A percentile compares a stretch with the other conserved stretches of the same genome.
These are phyloP conservation scores for Cutaneotrichosporon cyanovorans DNA, from an alignment of 1,284 basidiomycete species.

Conservation along the genomic window DNA sequence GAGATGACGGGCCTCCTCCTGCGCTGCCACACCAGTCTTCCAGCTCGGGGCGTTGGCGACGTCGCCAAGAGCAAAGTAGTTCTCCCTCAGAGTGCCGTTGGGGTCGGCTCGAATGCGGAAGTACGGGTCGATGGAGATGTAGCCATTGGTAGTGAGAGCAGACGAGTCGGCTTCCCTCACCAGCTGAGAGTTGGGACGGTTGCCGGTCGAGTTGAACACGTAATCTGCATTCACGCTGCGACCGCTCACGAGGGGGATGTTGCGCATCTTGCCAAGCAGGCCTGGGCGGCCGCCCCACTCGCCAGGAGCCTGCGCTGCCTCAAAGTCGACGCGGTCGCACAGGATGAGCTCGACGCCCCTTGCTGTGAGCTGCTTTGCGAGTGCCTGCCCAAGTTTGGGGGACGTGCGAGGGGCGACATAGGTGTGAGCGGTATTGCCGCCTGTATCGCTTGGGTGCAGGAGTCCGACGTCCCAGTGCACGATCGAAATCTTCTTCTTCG, in stretches of 20 bases:
- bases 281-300: conserved; percentile 34
- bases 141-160: conserved; percentile 30
- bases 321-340: conserved; percentile 35
- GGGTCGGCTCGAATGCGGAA: conserved; percentile 18
- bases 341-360: conserved; percentile 43
- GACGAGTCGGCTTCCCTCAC: conserved; percentile 31
- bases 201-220: conserved; percentile 46
- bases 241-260: conserved; percentile 36
- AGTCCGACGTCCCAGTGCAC: conserved; percentile 28
- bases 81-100: conserved; percentile 19
- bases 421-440: conserved; percentile 14
- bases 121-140: conserved; percentile 39
- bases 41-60: conserved; percentile 32
- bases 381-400: conserved; percentile 30
- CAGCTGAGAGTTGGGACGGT: conserved; percentile 41
- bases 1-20: conserved; percentile 14
- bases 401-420: conserved; percentile 25
- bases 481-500: conserved; percentile 19
- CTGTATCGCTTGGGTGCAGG: conserved; percentile 22
- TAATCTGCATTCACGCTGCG: conserved; percentile 43
- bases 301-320: conserved; percentile 11
- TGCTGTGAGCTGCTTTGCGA: conserved; percentile 33
- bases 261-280: conserved; percentile 25
- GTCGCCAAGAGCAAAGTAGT: conserved; percentile 44
- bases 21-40: conserved; percentile 32